Percentiles rank a stretch among this genome's conserved stretches.
phyloP scores from a whole-genome alignment of 2,329 filamentous ascomycete species.

The Epichloe sylvatica region DNA sequence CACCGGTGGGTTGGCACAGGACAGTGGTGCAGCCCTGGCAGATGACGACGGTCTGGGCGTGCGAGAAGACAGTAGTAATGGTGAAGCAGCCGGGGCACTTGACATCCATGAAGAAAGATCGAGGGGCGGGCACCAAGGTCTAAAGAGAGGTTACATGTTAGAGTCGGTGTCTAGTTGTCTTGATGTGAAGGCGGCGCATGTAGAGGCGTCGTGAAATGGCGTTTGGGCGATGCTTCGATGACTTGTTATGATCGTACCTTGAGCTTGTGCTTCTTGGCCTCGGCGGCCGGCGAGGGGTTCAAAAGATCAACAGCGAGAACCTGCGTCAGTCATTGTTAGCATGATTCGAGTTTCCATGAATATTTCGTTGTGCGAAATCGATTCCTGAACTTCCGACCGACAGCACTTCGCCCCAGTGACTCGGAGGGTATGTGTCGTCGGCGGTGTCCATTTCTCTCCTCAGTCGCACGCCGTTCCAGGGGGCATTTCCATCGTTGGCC shows the following conservation, averaged over 20 bases:
- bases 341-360: slow-evolving; percentile 10
- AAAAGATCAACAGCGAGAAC: slow-evolving; percentile 99
- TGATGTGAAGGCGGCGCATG: not conserved
- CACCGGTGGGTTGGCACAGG: slow-evolving; percentile 98
- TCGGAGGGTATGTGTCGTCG: slow-evolving; percentile 10
- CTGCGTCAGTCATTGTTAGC: slow-evolving; percentile 44
- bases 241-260: slow-evolving; percentile 52
- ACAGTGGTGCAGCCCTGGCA: slow-evolving; percentile 99
- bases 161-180: slow-evolving; percentile 2
- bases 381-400: slow-evolving; percentile 5
- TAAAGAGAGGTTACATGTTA: slow-evolving; percentile 20
- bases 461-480: slow-evolving; percentile 7
- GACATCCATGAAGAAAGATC: slow-evolving; percentile 99
- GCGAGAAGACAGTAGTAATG: slow-evolving; percentile 99
- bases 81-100: slow-evolving; percentile 99
- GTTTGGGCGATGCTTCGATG: slow-evolving; percentile 4
- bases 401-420: slow-evolving; percentile 9
- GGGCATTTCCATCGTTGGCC: slow-evolving; percentile 9
- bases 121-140: slow-evolving; percentile 88
- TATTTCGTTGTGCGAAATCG: not conserved
- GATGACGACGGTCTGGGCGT: slow-evolving; percentile 99
- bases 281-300: slow-evolving; percentile 93
- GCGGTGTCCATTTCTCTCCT: not conserved
- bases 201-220: slow-evolving; percentile 6
- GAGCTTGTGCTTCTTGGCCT: slow-evolving; percentile 99